Evolutionary conservation across 2,329 filamentous ascomycete species (phyloP), one percentile per base, ranked within the genome.

Genomic region (Pyrenophora teres): DNA sequence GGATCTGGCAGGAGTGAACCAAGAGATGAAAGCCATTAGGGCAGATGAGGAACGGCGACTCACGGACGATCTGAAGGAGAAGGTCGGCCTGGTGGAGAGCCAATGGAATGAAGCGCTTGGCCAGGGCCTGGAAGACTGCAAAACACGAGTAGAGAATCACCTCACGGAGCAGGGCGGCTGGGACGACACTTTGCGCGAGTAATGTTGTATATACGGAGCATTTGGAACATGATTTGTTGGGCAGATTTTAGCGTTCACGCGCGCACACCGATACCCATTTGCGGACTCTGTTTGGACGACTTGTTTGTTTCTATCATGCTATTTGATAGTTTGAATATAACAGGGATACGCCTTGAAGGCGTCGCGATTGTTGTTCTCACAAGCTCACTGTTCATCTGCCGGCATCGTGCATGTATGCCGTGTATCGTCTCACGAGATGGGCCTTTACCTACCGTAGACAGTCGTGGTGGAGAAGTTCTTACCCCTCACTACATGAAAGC

Each of bases 51-150:
- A 89, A 65, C 77, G 78, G 31, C 77, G 83, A 48, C 75, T 97
- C 67, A 96, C 92, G 6, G 86, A 87, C 41, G 93, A 97, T 68
- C 75, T 97, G 60, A 94, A 97, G 76, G 93, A 97, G 67, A 96
- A 95, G 75, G 94, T 97, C 2, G 84, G 87, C 27, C 85, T 92
- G 57, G 90, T 97, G 30, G 92, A 96, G 74, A 88, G 91, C 47
- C 91, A 96, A 75, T 97, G 94, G 93, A 80, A 83, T 31, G 89
- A 91, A 65, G 92, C 90, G 4, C 78, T 97, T n/a, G 93, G 92
- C 0, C 86, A 87, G 56, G 84, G 86, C 48, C 81, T 97, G 62
- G 83, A 83, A 54, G 82, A 80, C 13, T 86, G 92, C 56, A 93
- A 90, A 74, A 84, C 86, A 69, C 80, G 88, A 45, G 87, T 96